Conservation (phyloP, 2,329 filamentous ascomycete genomes). For the Magnaporthiopsis poae region DNA sequence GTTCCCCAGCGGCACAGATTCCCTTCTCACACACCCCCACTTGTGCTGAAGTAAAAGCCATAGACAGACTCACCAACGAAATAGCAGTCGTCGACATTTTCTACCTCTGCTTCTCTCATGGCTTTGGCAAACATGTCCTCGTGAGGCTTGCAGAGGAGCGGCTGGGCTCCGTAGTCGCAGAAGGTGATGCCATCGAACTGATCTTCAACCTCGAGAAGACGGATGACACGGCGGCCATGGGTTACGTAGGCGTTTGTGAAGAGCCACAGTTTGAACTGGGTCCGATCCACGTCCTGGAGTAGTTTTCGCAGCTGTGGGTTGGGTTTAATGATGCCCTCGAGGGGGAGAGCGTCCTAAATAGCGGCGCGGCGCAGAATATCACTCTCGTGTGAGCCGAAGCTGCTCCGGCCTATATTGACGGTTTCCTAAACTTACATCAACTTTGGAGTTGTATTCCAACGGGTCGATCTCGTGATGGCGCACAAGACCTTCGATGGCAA, state of each 20-base stretch:
- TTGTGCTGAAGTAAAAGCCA: background rate
- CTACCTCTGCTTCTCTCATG: constrained; percentile 71
- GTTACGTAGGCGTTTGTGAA: constrained; percentile 93
- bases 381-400: background rate
- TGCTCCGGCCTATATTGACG: background rate
- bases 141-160: constrained; percentile 79
- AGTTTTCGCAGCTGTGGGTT: constrained; percentile 64
- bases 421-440: constrained; percentile 43
- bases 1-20: background rate
- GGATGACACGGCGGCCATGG: constrained; percentile 74
- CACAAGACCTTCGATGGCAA: constrained; percentile 92
- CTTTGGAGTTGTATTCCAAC: constrained; percentile 84
- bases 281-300: constrained; percentile 70
- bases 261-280: constrained; percentile 81
- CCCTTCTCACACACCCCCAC: too few relatives aligned
- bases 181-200: constrained; percentile 90
- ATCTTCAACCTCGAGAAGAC: constrained; percentile 71
- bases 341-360: constrained; percentile 63
- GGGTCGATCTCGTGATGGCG: constrained; percentile 92
- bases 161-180: constrained; percentile 71
- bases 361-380: too few relatives aligned
- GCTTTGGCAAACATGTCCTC: constrained; percentile 77
- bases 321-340: constrained; percentile 74
- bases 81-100: constrained; percentile 63
- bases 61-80: constrained; percentile 65